A percentile compares a stretch with the other conserved stretches of the same genome.
Conservation (phyloP, 2,329 filamentous ascomycete species). For the Fusarium nanum region DNA sequence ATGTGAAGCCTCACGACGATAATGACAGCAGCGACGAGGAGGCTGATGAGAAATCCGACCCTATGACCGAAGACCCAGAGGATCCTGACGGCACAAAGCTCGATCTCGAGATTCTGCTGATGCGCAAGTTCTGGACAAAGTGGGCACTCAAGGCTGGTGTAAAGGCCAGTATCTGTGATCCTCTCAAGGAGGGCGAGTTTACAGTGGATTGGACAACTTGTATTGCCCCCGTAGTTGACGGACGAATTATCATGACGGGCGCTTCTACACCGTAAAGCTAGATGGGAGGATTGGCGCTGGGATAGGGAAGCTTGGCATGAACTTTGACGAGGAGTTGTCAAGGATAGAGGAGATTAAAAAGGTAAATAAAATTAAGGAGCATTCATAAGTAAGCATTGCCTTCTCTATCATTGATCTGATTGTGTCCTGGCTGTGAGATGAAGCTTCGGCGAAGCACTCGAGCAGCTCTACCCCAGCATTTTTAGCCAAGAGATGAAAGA, state of each 20-base stretch:
- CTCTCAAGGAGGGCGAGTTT: constrained; percentile 68
- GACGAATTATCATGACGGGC: constrained; percentile 70
- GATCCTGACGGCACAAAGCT: constrained; percentile 56
- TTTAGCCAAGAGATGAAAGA: not conserved
- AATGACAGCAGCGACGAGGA: constrained; percentile 59
- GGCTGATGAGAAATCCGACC: constrained; percentile 19
- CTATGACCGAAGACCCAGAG: constrained; percentile 48
- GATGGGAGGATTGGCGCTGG: not conserved
- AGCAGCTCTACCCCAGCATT: not conserved
- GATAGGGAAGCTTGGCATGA: not conserved
- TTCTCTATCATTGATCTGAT: not conserved
- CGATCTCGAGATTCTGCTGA: constrained; percentile 70
- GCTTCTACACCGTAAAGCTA: constrained; percentile 23
- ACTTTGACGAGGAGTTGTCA: not conserved
- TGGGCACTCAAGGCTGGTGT: constrained; percentile 79
- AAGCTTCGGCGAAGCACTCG: not conserved
- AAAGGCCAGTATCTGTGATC: constrained; percentile 62
- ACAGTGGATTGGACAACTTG: constrained; percentile 82
- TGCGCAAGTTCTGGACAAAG: constrained; percentile 75
- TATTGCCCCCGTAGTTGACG: constrained; percentile 82
- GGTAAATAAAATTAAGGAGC: constrained; percentile 6
- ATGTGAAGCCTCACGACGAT: constrained; percentile 50
- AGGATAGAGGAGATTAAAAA: constrained; percentile 6
- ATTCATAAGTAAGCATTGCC: not conserved
- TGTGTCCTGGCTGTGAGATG: not conserved